phyloP scores from a whole-genome alignment of 768 basidiomycete species.

The Termitomyces sp. region DNA sequence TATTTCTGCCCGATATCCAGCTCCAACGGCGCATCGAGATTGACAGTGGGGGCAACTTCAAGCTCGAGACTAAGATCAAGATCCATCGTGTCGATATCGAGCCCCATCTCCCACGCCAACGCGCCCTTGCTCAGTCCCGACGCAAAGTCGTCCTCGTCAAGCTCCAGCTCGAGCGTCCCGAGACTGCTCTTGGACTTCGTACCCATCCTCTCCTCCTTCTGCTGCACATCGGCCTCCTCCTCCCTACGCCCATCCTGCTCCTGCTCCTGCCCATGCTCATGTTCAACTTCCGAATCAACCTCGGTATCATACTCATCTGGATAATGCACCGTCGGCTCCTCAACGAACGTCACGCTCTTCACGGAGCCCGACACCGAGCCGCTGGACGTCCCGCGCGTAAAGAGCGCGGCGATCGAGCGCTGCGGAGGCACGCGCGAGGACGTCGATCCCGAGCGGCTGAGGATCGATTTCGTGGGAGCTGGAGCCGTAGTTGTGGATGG shows the following conservation, averaged over 20 bases:
- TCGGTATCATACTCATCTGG: constrained; percentile 7
- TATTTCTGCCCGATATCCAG: constrained; percentile 12
- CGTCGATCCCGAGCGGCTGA: constrained; percentile 47
- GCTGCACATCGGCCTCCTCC: neutral
- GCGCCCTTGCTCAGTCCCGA: constrained; percentile 3
- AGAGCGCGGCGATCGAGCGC: constrained; percentile 6
- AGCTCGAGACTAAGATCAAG: constrained; percentile 10
- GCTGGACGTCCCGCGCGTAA: neutral
- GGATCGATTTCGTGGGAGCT: constrained; percentile 49
- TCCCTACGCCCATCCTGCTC: neutral
- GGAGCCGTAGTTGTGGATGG: too few relatives aligned
- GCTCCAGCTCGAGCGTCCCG: neutral
- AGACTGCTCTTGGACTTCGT: neutral
- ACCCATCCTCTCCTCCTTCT: neutral
- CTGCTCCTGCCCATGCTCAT: neutral
- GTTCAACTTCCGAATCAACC: constrained; percentile 2
- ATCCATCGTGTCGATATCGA: constrained; percentile 32
- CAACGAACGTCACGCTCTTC: constrained; percentile 70
- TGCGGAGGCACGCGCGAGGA: constrained; percentile 20
- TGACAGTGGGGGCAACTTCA: neutral
- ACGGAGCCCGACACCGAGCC: constrained; percentile 18
- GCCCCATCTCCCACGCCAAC: constrained; percentile 14
- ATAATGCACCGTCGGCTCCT: constrained; percentile 58
- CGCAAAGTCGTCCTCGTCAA: neutral
- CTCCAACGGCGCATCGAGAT: constrained; percentile 11